A percentile compares a stretch with the other conserved stretches of the same genome.
Conservation (phyloP, 352 stramenopile genomes). For the Phytophthora pini region DNA sequence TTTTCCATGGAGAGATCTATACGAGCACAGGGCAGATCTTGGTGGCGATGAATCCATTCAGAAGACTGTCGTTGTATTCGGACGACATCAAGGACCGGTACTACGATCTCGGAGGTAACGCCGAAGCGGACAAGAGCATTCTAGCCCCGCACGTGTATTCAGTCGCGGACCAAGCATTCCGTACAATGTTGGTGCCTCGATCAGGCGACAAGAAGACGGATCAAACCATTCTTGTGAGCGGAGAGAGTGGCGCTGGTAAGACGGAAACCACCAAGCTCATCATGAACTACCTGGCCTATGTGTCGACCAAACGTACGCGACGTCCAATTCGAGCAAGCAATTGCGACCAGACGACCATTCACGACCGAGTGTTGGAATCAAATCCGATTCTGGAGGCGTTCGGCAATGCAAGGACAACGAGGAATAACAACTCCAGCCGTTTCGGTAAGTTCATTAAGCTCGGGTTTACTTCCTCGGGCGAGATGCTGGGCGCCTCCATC, state of each 20-base stretch:
- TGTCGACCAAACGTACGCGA: conserved; percentile 59
- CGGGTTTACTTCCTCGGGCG: conserved; percentile 77
- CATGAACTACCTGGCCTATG: conserved; percentile 95
- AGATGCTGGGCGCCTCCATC: conserved; percentile 84
- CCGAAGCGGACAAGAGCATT: conserved; percentile 53
- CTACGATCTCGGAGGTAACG: conserved; percentile 61
- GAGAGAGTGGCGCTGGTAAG: conserved; percentile 95
- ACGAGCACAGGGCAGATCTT: conserved; percentile 89
- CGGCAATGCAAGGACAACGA: conserved; percentile 95
- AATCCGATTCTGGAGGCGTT: conserved; percentile 97
- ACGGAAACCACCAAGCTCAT: conserved; percentile 98
- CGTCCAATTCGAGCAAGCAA: conserved; percentile 30
- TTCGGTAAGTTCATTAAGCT: conserved; percentile 98
- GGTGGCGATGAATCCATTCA: conserved; percentile 88
- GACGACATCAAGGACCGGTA: conserved; percentile 76
- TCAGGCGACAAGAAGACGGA: conserved; percentile 57
- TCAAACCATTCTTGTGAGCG: conserved; percentile 97
- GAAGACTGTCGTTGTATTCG: conserved; percentile 73
- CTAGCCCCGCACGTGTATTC: conserved; percentile 89
- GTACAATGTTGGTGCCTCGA: conserved; percentile 76
- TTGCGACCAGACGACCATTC: conserved; percentile 62
- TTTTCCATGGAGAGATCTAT: conserved; percentile 90
- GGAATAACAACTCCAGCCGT: conserved; percentile 96
- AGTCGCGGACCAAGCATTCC: conserved; percentile 84
- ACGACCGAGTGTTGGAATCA: conserved; percentile 92